Conservation (phyloP, 2,329 filamentous ascomycete genomes). For the Exophiala mesophila region DNA sequence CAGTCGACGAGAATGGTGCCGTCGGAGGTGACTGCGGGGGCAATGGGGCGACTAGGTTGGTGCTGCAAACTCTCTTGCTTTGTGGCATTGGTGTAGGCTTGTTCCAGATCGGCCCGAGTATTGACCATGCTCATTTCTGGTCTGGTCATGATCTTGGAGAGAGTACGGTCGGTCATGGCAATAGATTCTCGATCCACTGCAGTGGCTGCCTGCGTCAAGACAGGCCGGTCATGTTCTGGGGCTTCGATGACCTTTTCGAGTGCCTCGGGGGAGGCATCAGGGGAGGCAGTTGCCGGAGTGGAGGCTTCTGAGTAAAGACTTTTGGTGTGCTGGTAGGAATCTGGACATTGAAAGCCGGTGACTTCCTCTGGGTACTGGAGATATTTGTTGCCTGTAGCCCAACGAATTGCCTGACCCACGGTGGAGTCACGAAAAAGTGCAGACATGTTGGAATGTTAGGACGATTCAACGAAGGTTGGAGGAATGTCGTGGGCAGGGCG, state of each 20-base stretch:
- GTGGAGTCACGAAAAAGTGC: constrained; percentile 39
- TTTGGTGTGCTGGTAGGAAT: constrained; percentile 10
- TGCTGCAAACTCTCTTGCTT: constrained; percentile 20
- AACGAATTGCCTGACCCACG: constrained; percentile 44
- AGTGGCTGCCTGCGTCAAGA: constrained; percentile 14
- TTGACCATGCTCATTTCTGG: constrained; percentile 16
- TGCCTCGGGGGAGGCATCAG: constrained; percentile 8
- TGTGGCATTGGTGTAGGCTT: constrained; percentile 22
- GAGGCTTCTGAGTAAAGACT: constrained; percentile 8
- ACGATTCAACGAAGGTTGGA: too few relatives aligned
- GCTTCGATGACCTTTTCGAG: constrained; percentile 14
- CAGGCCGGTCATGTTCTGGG: constrained; percentile 5
- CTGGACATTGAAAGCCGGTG: constrained; percentile 29
- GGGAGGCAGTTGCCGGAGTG: background rate
- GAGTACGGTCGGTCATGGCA: constrained; percentile 8
- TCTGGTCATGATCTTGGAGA: constrained; percentile 22
- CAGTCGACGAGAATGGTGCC: constrained; percentile 24
- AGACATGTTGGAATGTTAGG: too few relatives aligned
- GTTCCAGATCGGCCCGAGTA: constrained; percentile 20
- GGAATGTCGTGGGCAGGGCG: too few relatives aligned
- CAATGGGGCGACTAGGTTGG: constrained; percentile 19
- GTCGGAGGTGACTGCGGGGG: constrained; percentile 19
- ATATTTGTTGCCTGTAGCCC: constrained; percentile 38
- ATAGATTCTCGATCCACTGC: constrained; percentile 18
- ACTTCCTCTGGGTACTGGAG: constrained; percentile 44